Evolutionary conservation across 352 stramenopile genomes (phyloP), one percentile per base, ranked within the genome.

Genomic region (Detonula confervacea): DNA sequence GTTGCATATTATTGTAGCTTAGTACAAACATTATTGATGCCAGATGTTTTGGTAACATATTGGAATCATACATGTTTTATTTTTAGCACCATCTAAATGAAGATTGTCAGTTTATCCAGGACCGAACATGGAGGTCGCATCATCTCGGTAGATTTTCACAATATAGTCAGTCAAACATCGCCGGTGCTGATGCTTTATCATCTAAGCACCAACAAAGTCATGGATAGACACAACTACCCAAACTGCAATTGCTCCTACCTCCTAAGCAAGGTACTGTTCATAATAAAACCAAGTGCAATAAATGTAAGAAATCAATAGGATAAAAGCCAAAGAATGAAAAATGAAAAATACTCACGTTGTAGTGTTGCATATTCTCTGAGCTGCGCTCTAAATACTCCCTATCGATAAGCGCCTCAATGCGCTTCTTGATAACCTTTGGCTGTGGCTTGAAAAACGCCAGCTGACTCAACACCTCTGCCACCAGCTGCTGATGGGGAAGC

Each of bases 361-460:
- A 99, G 63, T 96, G 95, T 77, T 98, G 97, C 30, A 91, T 88
- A 81, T 98, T 95, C n/a, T 98, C 96, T 1, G 92, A 90, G 83
- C 98, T 97, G 33, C 97, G 92, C 80, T 99, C 97, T 24, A 99
- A 91, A 84, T 99, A 99, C 79, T 99, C 97, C 72, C 97, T 96
- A 64, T 99, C 97, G 83, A 99, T 99, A 46, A 99, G 88, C 54
- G 95, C 95, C 83, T 99, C 97, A 72, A 99, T 99, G 61, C 97
- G 79, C 68, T 97, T 97, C 91, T 99, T 98, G 78, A 99, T 98
- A 56, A 95, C 95, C 88, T 98, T 98, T 52, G 98, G 92, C 73
- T 98, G 97, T 11, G 98, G 97, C 76, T 97, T 97, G 92, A 99
- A 99, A 81, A 99, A 99, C 5, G 95, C 91, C 35, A 99, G 91